Evolutionary conservation across 2,329 filamentous ascomycete species (phyloP), one percentile per base, ranked within the genome.

Genomic region (Sphaerulina musiva): DNA sequence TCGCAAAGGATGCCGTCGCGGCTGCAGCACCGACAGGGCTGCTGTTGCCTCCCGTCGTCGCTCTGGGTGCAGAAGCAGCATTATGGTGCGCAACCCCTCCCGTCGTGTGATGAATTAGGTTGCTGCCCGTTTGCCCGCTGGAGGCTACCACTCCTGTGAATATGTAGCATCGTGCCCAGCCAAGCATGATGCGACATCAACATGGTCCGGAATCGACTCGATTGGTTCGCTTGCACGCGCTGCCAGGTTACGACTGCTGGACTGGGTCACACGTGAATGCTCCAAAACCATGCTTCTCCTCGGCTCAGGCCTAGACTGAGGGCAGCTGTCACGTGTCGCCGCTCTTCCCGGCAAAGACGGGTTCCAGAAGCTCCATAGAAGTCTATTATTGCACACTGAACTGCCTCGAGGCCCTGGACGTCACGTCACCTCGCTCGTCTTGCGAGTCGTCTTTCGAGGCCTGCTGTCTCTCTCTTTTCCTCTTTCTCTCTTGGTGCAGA

Each of bases 361-460:
- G 14, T 48, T 48, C 46, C 32, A 48, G 46, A 48, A 48, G 20
- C 34, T 48, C 46, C 14, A 11, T 20, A 34, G 46, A 48, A 48
- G 12, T 20, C 26, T n/a, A 4, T 40, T 31, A 48, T 39, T 20
- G n/a, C 31, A 12, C 20, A 29, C 7, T 26, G 8, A 39, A 39
- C 42, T 17, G 26, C 42, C n/a, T n/a, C n/a, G n/a, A n/a, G n/a
- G n/a, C n/a, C n/a, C 11, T 42, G 40, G 14, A 42, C 40, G 20
- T 42, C 40, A 42, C 29, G 31, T 47, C 45, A 34, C 44, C 11
- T 12, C 8, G 26, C 29, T 46, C 23, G 23, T 10, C 10, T n/a
- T n/a, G 7, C 7, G 11, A 12, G 39, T 34, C 32, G 6, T 36
- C 34, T 36, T 36, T 2, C 12, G 34, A 26, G 26, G 26, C 26